Evolutionary conservation across 176 grass and related monocot species (phyloP).

Genomic region (Pontederia crassipes): DNA sequence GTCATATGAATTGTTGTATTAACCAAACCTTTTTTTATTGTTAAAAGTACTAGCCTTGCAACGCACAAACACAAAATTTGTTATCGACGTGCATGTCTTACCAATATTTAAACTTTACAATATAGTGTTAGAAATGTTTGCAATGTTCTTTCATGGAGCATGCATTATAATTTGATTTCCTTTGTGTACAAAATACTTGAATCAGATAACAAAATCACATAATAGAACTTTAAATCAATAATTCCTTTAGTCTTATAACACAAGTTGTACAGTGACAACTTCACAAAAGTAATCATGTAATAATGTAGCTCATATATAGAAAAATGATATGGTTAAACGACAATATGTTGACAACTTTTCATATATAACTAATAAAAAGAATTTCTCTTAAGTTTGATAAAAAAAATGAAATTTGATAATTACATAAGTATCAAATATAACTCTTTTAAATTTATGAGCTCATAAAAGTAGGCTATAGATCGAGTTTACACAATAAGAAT

Average conservation of each 20-base stretch:
- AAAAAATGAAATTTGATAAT: not conserved
- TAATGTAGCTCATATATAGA: constrained; percentile 86
- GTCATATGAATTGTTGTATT: constrained; percentile 26
- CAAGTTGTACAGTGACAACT: constrained; percentile 32
- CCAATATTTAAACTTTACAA: no score
- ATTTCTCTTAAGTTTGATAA: not conserved
- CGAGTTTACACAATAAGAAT: constrained; percentile 83
- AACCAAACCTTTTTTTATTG: constrained; percentile 41
- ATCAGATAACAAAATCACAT: constrained; percentile 6
- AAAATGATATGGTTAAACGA: not conserved
- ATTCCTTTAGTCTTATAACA: not conserved
- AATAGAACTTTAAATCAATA: constrained; percentile 4
- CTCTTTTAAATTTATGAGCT: not conserved
- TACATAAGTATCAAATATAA: not conserved
- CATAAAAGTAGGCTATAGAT: constrained; percentile 16
- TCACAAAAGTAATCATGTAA: constrained; percentile 98
- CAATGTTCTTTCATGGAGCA: constrained; percentile 88
- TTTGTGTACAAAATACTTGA: constrained; percentile 85
- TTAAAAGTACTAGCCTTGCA: constrained; percentile 67
- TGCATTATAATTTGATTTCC: constrained; percentile 82
- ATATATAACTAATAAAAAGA: not conserved
- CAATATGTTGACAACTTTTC: no score
- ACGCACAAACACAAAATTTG: constrained; percentile 10
- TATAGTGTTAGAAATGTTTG: constrained; percentile 74
- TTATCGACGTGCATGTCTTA: no score